These are phyloP conservation scores for Fusarium coicis DNA, from an alignment of 2,329 filamentous ascomycete genomes.

Conservation along the genomic window DNA sequence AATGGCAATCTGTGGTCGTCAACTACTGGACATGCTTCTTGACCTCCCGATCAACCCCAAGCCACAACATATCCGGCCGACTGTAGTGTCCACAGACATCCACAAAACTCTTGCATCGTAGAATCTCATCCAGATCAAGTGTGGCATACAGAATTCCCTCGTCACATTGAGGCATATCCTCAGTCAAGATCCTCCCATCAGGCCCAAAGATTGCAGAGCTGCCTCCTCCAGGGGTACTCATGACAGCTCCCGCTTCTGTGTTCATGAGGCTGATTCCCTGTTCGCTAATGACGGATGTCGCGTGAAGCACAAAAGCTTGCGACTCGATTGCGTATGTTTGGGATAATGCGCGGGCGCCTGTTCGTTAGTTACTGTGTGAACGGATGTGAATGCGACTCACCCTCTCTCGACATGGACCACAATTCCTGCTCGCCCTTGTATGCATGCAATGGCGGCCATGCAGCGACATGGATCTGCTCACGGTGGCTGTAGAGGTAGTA, in stretches of 20 bases:
- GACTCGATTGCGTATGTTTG: not conserved
- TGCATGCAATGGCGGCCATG: constrained; percentile 4
- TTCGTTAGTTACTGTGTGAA: accelerated
- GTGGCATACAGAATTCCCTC: constrained; percentile 63
- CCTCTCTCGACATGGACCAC: constrained; percentile 43
- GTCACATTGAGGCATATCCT: not conserved
- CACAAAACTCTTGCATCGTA: constrained; percentile 52
- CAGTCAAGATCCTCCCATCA: not conserved
- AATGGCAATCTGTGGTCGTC: too few species aligned
- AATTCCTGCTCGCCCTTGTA: not conserved
- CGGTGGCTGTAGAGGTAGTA: constrained; percentile 10
- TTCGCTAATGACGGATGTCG: not conserved
- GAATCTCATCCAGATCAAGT: constrained; percentile 55
- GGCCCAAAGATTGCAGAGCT: not conserved
- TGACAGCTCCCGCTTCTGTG: not conserved
- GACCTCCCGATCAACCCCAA: constrained; percentile 28
- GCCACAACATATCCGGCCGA: constrained; percentile 52
- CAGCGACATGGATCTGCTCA: constrained; percentile 16
- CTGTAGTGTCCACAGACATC: constrained; percentile 49
- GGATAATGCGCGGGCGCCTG: not conserved
- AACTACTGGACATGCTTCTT: not conserved
- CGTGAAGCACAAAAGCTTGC: not conserved
- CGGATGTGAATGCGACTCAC: constrained; percentile 18
- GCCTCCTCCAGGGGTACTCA: not conserved
- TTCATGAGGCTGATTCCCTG: not conserved